Percentiles rank a stretch among this genome's conserved stretches.
Conservation (phyloP, 2,329 filamentous ascomycete genomes). For the Aspergillus piperis region DNA sequence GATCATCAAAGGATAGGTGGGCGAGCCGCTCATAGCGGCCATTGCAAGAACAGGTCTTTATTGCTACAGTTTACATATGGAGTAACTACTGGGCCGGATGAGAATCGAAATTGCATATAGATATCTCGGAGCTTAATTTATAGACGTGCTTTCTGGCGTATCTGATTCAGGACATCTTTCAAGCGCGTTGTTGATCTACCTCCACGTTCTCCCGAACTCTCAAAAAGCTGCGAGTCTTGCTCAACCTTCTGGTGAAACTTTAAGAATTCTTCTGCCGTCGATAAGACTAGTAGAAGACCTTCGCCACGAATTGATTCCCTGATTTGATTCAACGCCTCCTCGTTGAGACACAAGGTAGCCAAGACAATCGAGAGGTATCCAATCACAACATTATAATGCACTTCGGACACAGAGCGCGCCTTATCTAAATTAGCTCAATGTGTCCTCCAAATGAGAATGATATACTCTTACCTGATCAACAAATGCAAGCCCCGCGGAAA, state of each 20-base stretch:
- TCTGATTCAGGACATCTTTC: conserved; percentile 53
- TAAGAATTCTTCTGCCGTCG: conserved; percentile 64
- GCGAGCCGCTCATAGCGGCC: no score
- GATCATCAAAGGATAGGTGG: no score
- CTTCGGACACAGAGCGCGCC: conserved; percentile 64
- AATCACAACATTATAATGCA: conserved; percentile 76
- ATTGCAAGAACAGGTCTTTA: no score
- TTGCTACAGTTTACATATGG: no score
- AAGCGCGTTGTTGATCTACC: conserved; percentile 57
- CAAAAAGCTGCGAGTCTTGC: conserved; percentile 41
- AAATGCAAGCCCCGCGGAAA: conserved; percentile 66
- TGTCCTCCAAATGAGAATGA: conserved; percentile 9
- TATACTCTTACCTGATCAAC: conserved; percentile 64
- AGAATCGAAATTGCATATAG: not conserved
- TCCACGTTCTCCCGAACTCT: conserved; percentile 51
- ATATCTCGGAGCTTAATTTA: not conserved
- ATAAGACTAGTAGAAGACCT: conserved; percentile 54
- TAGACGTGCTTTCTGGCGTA: conserved; percentile 25
- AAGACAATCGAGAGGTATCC: conserved; percentile 84
- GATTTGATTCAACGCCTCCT: conserved; percentile 47
- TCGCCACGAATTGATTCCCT: conserved; percentile 47
- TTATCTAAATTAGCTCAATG: conserved; percentile 28
- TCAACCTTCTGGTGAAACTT: conserved; percentile 62
- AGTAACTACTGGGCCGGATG: no score
- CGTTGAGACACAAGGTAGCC: conserved; percentile 72